phyloP scores from a whole-genome alignment of 2,329 filamentous ascomycete genomes.

The Ophiostoma sp. region DNA sequence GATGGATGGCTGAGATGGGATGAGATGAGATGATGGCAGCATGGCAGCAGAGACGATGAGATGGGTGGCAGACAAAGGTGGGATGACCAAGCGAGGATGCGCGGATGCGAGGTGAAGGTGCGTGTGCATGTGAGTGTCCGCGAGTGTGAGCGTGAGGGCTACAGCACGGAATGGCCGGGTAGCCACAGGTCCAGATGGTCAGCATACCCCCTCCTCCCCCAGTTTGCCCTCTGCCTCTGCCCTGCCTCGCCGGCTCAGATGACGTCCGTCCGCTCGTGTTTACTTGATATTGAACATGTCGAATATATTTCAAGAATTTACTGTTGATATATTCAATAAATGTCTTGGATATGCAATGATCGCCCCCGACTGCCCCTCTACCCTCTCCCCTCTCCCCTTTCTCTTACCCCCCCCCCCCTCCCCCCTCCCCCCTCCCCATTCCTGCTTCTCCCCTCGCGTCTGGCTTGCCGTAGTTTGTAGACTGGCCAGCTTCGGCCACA shows the following conservation, averaged over 20 bases:
- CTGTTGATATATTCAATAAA: background rate
- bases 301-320: background rate
- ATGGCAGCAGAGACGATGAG: background rate
- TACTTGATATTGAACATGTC: background rate
- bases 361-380: slow-evolving; percentile 2
- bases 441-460: background rate
- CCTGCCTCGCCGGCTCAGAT: background rate
- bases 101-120: too few relatives aligned
- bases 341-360: background rate
- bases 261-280: background rate
- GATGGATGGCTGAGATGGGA: background rate
- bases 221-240: background rate
- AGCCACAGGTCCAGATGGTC: background rate
- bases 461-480: slow-evolving; percentile 1
- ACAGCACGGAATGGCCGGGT: background rate
- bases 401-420: background rate
- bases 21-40: background rate
- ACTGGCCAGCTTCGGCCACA: background rate
- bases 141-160: background rate
- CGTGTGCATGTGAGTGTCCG: background rate
- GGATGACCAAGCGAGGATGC: background rate
- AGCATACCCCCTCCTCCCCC: slow-evolving; percentile 3
- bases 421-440: background rate
- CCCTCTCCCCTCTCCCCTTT: background rate
- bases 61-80: background rate